Evolutionary conservation across 495 filamentous ascomycete genomes (phyloP), one percentile per base, ranked within the genome.

Genomic region (Margaritispora aquatica): DNA sequence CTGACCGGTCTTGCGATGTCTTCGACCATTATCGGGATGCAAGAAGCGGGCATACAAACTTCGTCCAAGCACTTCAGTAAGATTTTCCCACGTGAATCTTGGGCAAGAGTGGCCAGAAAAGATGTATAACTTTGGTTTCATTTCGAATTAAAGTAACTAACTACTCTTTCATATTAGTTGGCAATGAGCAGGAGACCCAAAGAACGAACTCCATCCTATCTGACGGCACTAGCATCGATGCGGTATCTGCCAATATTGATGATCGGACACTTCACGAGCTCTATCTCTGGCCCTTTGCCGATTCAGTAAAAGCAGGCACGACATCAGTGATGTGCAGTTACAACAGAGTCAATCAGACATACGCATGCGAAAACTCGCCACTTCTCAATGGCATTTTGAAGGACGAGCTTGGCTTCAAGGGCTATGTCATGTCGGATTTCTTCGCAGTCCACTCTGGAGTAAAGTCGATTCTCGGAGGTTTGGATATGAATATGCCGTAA

Each of bases 401-500:
- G 76, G 75, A 83, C 41, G 93, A 97, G 69, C 79, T 96, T 8
- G 92, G 86, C 20, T 97, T 95, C 77, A 90, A 96, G 74, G 92
- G 92, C 4, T 96, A 96, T 66, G 77, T 92, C 64, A 89, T 94
- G 88, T 90, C 81, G 57, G 91, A 95, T 65, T 95, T 89, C 88
- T 75, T 80, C 67, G 91, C 89, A 9, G 90, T 95, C 63, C 88
- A 96, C 71, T 83, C 88, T 20, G 93, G 93, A 69, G 90, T 87
- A 13, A 78, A 81, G 29, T 78, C 79, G 57, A 87, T 89, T 27
- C 73, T 89, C 26, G 92, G 91, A 44, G 93, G 93, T 51, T 71
- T 96, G 52, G 93, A 97, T 68, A 92, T 96, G 90, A 82, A 83
- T 7, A 96, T 96, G 92, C 93, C 93, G 26, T 93, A 93, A 60